Evolutionary conservation across 108 stramenopile genomes (phyloP).

Genomic region (Fistulifera pelliculosa): DNA sequence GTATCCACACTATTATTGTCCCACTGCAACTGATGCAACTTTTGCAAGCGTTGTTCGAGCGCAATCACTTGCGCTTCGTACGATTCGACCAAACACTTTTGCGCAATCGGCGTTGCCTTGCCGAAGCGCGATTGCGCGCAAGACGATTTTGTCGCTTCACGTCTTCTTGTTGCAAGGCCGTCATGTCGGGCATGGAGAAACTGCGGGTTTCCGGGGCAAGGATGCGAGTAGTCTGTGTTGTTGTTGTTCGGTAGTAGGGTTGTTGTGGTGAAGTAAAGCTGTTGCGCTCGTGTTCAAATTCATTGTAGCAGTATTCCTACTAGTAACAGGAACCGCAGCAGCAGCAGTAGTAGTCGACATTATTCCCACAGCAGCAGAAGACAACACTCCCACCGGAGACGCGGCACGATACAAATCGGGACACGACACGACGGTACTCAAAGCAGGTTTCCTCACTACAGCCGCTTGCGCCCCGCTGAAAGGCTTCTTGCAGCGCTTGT

Average conservation of each 20-base stretch:
- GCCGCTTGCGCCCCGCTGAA: constrained; percentile 30
- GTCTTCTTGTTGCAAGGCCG: constrained; percentile 65
- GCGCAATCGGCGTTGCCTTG: constrained; percentile 60
- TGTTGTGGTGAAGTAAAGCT: too few species aligned
- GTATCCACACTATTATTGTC: constrained; percentile 15
- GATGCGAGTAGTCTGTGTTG: neutral
- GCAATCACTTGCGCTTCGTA: constrained; percentile 85
- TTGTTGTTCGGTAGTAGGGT: neutral
- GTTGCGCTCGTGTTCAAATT: too few species aligned
- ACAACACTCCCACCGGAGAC: neutral
- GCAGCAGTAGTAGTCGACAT: neutral
- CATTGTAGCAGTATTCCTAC: too few species aligned
- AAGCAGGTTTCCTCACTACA: neutral
- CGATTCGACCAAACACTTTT: constrained; percentile 82
- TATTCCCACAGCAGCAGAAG: neutral
- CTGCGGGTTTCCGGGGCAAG: constrained; percentile 20
- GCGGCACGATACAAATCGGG: constrained; percentile 28
- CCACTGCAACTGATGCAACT: constrained; percentile 64
- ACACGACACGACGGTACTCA: constrained; percentile 28
- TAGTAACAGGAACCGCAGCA: neutral
- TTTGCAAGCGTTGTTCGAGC: constrained; percentile 61
- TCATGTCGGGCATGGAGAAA: constrained; percentile 71
- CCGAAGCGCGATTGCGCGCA: constrained; percentile 76
- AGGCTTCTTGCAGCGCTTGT: constrained; percentile 75
- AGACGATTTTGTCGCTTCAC: constrained; percentile 75